Conservation (phyloP, 2,329 filamentous ascomycete species). For the Trichoderma aggressivum region DNA sequence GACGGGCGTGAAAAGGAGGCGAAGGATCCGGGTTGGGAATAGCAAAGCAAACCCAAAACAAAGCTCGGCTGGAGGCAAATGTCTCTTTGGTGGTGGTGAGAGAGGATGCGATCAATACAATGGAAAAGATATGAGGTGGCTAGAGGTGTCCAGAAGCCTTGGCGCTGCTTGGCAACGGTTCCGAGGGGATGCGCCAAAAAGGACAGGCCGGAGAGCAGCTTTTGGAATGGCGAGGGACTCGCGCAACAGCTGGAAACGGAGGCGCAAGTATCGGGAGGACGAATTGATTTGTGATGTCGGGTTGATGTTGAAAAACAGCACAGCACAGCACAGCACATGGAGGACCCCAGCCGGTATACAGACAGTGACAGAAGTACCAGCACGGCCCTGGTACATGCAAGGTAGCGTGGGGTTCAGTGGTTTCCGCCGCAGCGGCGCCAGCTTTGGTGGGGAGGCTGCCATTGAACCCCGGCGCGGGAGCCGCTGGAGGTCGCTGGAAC, state of each 20-base stretch:
- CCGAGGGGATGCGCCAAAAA: background rate
- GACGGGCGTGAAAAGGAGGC: background rate
- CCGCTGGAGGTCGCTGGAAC: slow-evolving; percentile 12
- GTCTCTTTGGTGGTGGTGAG: background rate
- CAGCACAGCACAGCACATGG: background rate
- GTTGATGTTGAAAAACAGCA: background rate
- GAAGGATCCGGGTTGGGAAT: background rate
- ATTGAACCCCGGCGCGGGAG: slow-evolving; percentile 14
- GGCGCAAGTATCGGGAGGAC: slow-evolving; percentile 9
- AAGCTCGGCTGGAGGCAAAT: background rate
- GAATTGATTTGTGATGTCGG: background rate
- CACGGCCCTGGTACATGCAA: background rate
- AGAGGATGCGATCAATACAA: background rate
- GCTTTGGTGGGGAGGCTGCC: slow-evolving; percentile 10
- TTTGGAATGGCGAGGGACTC: background rate
- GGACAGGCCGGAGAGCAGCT: background rate
- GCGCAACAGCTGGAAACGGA: too few relatives aligned
- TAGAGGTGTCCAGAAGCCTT: background rate
- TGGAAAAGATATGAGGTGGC: background rate
- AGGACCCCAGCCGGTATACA: background rate
- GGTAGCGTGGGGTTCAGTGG: slow-evolving; percentile 1
- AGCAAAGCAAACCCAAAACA: background rate
- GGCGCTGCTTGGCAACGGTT: background rate
- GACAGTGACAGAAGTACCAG: background rate
- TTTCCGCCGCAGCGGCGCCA: background rate